phyloP scores from a whole-genome alignment of 2,329 filamentous ascomycete genomes.

The Diaporthe citrichinensis region DNA sequence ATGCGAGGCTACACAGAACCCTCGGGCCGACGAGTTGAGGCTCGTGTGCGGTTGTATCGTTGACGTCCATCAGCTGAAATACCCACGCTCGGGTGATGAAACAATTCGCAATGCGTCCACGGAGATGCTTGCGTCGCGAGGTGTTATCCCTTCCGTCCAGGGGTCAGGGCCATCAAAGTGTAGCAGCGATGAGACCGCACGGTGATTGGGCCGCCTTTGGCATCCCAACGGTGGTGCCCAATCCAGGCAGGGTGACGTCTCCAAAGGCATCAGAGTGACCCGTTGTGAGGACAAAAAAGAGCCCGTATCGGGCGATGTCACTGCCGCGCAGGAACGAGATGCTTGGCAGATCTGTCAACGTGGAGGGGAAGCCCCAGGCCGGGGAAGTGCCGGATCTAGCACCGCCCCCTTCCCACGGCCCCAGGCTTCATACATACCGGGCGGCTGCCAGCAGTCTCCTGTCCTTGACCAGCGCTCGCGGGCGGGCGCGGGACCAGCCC shows the following conservation, averaged over 20 bases:
- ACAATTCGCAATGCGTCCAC: conserved; percentile 1
- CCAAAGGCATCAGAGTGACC: background rate
- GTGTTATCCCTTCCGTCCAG: background rate
- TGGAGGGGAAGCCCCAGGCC: conserved; percentile 10
- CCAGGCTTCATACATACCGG: background rate
- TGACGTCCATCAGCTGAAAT: background rate
- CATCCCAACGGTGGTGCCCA: background rate
- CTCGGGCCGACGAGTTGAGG: conserved; percentile 24
- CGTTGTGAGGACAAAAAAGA: background rate
- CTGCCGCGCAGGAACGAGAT: conserved; percentile 28
- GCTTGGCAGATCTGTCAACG: conserved; percentile 27
- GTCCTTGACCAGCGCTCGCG: background rate
- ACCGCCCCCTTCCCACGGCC: background rate
- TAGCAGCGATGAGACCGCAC: conserved; percentile 29
- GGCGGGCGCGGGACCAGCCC: background rate
- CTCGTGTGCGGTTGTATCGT: conserved; percentile 5
- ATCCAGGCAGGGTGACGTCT: conserved; percentile 24
- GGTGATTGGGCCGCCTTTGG: conserved; percentile 13
- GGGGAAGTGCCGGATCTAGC: conserved; percentile 22
- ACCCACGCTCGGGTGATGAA: background rate
- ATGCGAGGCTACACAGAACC: background rate
- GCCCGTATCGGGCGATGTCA: conserved; percentile 26
- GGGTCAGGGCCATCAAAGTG: background rate
- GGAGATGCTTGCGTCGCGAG: background rate
- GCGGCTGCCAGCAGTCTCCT: background rate